These are phyloP conservation scores for Syzygium syzygioides DNA, from an alignment of 441 rosid species.

Conservation along the genomic window DNA sequence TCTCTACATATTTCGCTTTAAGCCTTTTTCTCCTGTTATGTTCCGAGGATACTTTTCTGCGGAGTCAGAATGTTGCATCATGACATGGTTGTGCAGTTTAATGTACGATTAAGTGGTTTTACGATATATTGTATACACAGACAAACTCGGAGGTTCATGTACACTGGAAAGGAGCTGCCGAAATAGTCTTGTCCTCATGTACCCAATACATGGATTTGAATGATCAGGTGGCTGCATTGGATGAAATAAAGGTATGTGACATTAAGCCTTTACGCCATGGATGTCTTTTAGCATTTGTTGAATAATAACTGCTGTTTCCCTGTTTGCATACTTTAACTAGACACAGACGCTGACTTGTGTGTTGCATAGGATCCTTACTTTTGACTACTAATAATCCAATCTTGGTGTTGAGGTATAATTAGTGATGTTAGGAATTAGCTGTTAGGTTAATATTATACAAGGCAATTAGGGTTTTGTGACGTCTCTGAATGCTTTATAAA, in stretches of 20 bases:
- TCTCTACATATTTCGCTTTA: background rate
- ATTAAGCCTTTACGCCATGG: background rate
- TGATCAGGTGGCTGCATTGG: conserved; percentile 39
- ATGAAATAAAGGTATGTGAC: conserved; percentile 57
- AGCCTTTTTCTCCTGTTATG: background rate
- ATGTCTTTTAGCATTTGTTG: background rate
- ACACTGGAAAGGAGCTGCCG: conserved; percentile 99
- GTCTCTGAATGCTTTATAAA: background rate
- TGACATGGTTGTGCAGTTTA: background rate
- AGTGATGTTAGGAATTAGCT: background rate
- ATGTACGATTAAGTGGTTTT: background rate
- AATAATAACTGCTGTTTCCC: background rate
- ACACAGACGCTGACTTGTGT: background rate
- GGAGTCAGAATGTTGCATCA: background rate
- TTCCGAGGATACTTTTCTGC: background rate
- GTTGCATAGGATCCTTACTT: background rate
- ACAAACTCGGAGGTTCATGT: conserved; percentile 60
- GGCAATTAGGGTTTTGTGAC: background rate
- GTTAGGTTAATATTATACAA: background rate
- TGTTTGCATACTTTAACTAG: background rate
- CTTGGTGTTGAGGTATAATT: background rate
- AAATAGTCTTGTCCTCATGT: conserved; percentile 79
- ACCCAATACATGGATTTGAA: conserved; percentile 42
- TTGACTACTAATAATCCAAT: background rate
- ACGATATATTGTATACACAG: conserved; percentile 25